These are phyloP conservation scores for Rachicladosporium sp. DNA, from an alignment of 2,329 filamentous ascomycete species.

Conservation along the genomic window DNA sequence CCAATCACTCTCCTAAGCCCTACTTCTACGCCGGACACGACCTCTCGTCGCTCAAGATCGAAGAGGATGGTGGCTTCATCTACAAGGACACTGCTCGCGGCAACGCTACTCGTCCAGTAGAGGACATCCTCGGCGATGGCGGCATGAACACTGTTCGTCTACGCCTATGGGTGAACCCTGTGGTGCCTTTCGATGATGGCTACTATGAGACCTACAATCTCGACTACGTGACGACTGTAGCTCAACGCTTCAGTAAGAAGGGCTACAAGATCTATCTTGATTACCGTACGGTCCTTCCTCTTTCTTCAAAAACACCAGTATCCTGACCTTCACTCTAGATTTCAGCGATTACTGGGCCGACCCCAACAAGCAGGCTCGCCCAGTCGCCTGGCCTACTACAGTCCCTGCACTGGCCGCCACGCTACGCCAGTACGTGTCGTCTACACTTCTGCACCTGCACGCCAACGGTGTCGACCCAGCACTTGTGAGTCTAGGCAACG, in stretches of 20 bases:
- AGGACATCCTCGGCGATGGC: constrained; percentile 24
- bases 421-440: constrained; percentile 24
- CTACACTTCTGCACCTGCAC: constrained; percentile 29
- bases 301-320: neutral
- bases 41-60: constrained; percentile 25
- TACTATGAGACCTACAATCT: constrained; percentile 20
- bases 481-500: constrained; percentile 31
- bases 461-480: constrained; percentile 27
- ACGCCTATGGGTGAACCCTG: constrained; percentile 20
- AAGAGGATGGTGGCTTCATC: constrained; percentile 24
- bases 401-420: constrained; percentile 19
- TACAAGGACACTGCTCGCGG: constrained; percentile 26
- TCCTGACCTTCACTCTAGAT: constrained; percentile 1
- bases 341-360: constrained; percentile 26
- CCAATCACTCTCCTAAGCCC: constrained; percentile 3
- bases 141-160: constrained; percentile 26
- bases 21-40: constrained; percentile 29
- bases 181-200: constrained; percentile 16
- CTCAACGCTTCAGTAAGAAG: constrained; percentile 24
- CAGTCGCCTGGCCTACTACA: constrained; percentile 24
- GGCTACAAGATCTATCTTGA: constrained; percentile 28
- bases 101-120: constrained; percentile 25
- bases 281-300: constrained; percentile 10
- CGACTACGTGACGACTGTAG: constrained; percentile 23
- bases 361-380: constrained; percentile 23